Evolutionary conservation across 1,284 basidiomycete species (phyloP).

Genomic region (Stygiomarasmius scandens): DNA sequence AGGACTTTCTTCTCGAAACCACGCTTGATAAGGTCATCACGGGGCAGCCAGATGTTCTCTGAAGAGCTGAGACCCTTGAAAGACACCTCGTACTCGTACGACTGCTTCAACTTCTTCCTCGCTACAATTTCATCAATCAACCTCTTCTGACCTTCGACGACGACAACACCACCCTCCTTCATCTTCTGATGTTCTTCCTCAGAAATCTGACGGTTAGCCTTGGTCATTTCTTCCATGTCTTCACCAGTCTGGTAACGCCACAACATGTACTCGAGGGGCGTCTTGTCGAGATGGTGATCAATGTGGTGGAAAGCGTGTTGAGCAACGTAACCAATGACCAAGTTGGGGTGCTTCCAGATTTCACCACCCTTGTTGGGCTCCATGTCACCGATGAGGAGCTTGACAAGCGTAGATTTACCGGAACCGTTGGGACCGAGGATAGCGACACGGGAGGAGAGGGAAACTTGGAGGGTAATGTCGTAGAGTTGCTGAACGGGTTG

Average conservation of each 20-base stretch:
- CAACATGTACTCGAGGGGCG: conserved; percentile 97
- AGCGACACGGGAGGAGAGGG: conserved; percentile 95
- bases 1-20: conserved; percentile 99
- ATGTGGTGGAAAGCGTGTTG: conserved; percentile 99
- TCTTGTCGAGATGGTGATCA: conserved; percentile 97
- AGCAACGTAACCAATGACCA: conserved; percentile 98
- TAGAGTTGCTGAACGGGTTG: conserved; percentile 86
- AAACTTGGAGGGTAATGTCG: conserved; percentile 96
- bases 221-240: conserved; percentile 94
- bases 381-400: conserved; percentile 96
- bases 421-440: conserved; percentile 97
- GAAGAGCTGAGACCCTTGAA: conserved; percentile 92
- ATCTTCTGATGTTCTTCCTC: conserved; percentile 94
- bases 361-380: conserved; percentile 96
- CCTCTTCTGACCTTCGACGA: conserved; percentile 94
- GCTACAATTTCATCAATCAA: conserved; percentile 89
- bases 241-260: conserved; percentile 99
- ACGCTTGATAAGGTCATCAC: conserved; percentile 96
- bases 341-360: conserved; percentile 98
- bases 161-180: conserved; percentile 88
- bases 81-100: conserved; percentile 96
- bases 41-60: conserved; percentile 95
- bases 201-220: conserved; percentile 85
- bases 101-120: conserved; percentile 99
- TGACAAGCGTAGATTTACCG: conserved; percentile 98